Evolutionary conservation across 2,329 filamentous ascomycete genomes (phyloP), one percentile per base, ranked within the genome.

Genomic region (Graphilbum fragrans): DNA sequence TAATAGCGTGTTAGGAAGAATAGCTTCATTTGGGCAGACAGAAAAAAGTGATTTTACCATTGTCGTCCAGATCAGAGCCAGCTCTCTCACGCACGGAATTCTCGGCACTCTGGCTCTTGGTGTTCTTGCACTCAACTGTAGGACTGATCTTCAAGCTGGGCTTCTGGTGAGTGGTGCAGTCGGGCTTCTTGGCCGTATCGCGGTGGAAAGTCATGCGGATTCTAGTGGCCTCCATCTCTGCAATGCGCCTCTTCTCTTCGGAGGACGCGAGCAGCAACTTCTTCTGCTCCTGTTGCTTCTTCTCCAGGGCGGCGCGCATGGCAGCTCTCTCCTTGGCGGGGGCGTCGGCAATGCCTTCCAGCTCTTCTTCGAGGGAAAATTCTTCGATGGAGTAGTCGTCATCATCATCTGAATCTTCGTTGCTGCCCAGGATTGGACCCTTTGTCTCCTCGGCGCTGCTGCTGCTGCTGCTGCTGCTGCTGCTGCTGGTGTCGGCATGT

Each of bases 351-450:
- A 49, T 49, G 2, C 48, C 48, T 14, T 44, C 48, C 1, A 49
- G 38, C 16, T 49, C 48, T 37, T 49, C 48, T 12, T 49, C 48
- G 1, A 49, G 39, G 1, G 48, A 41, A 11, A 48, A 46, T 21
- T 48, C 43, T 3, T 43, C 32, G 29, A 35, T 41, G 3, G 37
- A 21, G 7, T 42, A 37, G 2, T 42, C 35, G 5, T 22, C 5
- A 7, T 36, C 32, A 3, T 31, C 32, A 11, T 19, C 16, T 23
- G 34, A 14, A 20, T 36, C 33, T 35, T 7, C n/a, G 8, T 10
- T 14, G 29, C n/a, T 5, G 5, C 5, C 12, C 6, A 16, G 6
- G 29, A 10, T 31, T 16, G 29, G 29, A 5, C 29, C n/a, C 29
- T 31, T 31, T 7, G 8, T 16, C 29, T 7, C 29, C 5, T 9